Evolutionary conservation across 345 rosid species (phyloP).

Genomic region (Isatis tinctoria): DNA sequence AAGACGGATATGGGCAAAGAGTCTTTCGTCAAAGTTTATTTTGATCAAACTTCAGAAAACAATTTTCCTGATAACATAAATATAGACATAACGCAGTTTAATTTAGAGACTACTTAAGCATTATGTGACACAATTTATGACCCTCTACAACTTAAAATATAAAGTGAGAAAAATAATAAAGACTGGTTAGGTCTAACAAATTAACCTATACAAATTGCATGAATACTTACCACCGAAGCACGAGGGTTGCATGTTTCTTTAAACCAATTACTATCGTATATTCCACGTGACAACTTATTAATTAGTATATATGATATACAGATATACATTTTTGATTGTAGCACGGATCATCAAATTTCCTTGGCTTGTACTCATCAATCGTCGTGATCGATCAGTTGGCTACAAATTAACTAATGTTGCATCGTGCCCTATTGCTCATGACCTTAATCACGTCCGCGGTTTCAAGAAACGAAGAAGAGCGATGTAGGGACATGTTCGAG

Average conservation of each 20-base stretch:
- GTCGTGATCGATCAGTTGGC: not conserved
- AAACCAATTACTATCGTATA: not conserved
- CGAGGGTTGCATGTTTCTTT: conserved; percentile 15
- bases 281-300: not conserved
- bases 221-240: not conserved
- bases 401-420: not conserved
- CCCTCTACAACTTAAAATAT: not conserved
- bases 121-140: not conserved
- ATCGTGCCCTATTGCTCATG: conserved; percentile 24
- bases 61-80: not conserved
- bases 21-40: no score
- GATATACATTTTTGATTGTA: not conserved
- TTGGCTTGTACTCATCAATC: not conserved
- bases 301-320: not conserved
- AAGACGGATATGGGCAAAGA: no score
- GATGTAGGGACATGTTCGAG: conserved; percentile 19
- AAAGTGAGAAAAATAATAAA: not conserved
- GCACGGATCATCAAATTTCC: not conserved
- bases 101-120: not conserved
- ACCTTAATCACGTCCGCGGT: conserved; percentile 10
- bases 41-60: no score
- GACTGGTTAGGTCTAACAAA: conserved; percentile 18
- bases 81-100: not conserved
- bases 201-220: conserved; percentile 11
- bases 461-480: conserved; percentile 19